Evolutionary conservation across 2,329 filamentous ascomycete species (phyloP), one percentile per base, ranked within the genome.

Genomic region (Pestalotiopsis sp.): DNA sequence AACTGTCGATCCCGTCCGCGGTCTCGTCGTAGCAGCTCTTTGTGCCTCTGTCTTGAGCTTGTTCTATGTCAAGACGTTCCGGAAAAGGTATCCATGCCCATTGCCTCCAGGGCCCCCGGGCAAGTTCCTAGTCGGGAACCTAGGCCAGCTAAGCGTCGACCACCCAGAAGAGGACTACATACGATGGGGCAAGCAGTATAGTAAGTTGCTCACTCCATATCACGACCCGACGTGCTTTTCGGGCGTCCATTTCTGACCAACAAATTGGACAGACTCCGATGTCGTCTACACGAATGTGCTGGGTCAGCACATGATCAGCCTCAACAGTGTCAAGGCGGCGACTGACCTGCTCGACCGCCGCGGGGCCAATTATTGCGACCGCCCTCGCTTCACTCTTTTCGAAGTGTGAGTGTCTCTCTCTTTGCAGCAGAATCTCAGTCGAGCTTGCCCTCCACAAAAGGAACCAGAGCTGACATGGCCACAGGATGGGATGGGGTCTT

Each of bases 311-410:
- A 71, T 83, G 64, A 70, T 84, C 25, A 76, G 82, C 17, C 72
- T 84, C 25, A 80, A 81, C 70, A 81, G 74, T 31, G 74, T 76
- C 7, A 72, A 80, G 67, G 78, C 78, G 3, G 80, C 81, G 11
- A 75, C 75, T 58, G 81, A 83, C 31, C 74, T 84, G 36, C 75
- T 84, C 9, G 79, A 80, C 68, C 79, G 79, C 62, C 77, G 80
- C 17, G 80, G 81, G 2, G 75, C 78, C 64, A 81, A 79, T 66
- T 84, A 81, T 69, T 77, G 75, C 38, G 78, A 80, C 69, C 74
- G 82, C 11, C 82, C 82, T 9, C 75, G 76, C 36, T 82, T 83
- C 70, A 79, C 80, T 25, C 71, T 79, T 5, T 77, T 77, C 45
- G 75, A 77, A 58, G 69, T 75, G 69, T 70, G 49, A 61, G 67